Evolutionary conservation across 805 yeast genomes (phyloP), one percentile per base, ranked within the genome.

Genomic region (Scheffersomyces ergatensis): DNA sequence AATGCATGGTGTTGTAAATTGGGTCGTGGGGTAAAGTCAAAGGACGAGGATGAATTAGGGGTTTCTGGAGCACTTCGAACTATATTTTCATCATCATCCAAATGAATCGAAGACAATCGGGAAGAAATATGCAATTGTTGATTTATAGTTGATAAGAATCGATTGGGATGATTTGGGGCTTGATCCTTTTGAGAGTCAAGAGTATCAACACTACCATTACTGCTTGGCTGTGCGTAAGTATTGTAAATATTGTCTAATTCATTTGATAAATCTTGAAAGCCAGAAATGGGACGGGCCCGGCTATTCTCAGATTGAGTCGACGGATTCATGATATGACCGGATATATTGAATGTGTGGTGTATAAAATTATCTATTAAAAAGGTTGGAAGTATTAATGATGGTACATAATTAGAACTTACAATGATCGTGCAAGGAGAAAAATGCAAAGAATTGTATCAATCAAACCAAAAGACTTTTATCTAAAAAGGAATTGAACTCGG

Each of bases 1-100:
- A 59, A 42, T 4, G 60, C 63, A 5, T 49, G 50, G 16, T 50
- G 57, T 33, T 45, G 51, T 8, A 33, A 33, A 26, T 25, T 42
- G 40, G 38, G 27, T 23, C 43, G 43, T 12, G 53, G 49, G 23
- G 46, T 46, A 49, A 67, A 66, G 38, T 67, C 72, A 47, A 67
- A 63, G 5, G 65, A 56, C 13, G 46, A 47, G n/a, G 48, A 42
- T 7, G 65, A 57, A 5, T 50, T 50, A 2, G 70, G 71, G 2
- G 67, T 59, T 30, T 49, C 57, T 1, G 65, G 67, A 4, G 58
- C 65, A 47, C 64, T 50, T 38, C 51, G 51, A 8, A 42, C 44
- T 5, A 24, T 37, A 27, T 42, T 38, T 8, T 40, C 45, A 30
- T 44, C 45, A 11, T 44, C 50, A 18, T 49, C 50, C 14, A 38